These are phyloP conservation scores for Hyaloscypha finlandica DNA, from an alignment of 495 filamentous ascomycete species.

Conservation along the genomic window DNA sequence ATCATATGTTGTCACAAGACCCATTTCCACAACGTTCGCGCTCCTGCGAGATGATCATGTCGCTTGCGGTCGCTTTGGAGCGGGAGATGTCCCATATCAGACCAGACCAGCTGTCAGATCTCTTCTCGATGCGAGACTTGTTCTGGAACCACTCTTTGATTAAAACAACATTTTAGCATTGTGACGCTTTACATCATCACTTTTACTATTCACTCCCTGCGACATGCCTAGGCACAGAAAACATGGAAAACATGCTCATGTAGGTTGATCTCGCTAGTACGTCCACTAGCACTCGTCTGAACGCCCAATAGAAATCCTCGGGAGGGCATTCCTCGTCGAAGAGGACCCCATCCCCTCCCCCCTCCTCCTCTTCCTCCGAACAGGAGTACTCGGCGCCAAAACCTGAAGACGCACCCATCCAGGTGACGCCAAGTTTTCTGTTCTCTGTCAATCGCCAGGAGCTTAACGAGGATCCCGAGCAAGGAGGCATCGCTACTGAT, in stretches of 20 bases:
- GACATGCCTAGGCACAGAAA: neutral
- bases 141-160: neutral
- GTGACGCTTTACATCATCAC: neutral
- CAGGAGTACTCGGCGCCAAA: neutral
- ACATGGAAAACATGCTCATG: neutral
- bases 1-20: constrained; percentile 23
- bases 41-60: constrained; percentile 5
- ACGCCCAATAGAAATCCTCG: neutral
- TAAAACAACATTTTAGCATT: neutral
- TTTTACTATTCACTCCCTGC: neutral
- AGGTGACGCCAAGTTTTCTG: constrained; percentile 16
- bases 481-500: neutral
- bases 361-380: neutral
- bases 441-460: constrained; percentile 21
- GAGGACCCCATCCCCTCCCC: neutral
- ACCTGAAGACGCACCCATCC: neutral
- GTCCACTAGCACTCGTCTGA: neutral
- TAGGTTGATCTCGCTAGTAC: neutral
- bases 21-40: neutral
- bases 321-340: neutral
- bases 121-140: neutral
- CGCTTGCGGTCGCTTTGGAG: constrained; percentile 13
- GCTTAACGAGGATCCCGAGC: constrained; percentile 8
- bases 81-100: constrained; percentile 6
- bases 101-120: neutral